Evolutionary conservation across 257 asterid genomes (phyloP).

Genomic region (Solanum ahanhuiri): DNA sequence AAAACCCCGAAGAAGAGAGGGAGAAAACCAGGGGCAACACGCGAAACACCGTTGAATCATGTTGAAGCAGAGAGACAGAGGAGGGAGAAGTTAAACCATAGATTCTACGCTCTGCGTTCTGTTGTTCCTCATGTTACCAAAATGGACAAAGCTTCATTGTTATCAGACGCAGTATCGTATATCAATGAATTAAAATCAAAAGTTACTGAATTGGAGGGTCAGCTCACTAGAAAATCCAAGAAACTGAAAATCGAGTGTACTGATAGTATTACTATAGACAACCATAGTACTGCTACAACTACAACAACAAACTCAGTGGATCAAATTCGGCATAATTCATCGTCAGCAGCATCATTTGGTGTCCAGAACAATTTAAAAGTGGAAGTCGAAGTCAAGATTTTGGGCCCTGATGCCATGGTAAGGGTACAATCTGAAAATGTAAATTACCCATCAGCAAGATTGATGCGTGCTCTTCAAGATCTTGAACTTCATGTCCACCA

Average conservation of each 20-base stretch:
- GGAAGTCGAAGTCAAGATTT: constrained; percentile 48
- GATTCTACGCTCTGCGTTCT: constrained; percentile 64
- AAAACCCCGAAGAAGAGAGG: constrained; percentile 43
- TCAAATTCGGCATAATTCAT: background rate
- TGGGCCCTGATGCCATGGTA: constrained; percentile 65
- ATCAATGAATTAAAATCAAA: constrained; percentile 51
- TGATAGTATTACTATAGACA: constrained; percentile 10
- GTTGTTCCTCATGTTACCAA: constrained; percentile 73
- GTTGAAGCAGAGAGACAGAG: constrained; percentile 89
- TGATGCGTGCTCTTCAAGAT: constrained; percentile 56
- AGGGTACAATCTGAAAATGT: constrained; percentile 54
- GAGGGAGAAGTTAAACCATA: constrained; percentile 81
- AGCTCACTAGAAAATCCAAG: background rate
- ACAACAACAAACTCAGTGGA: background rate
- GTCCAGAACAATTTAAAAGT: background rate
- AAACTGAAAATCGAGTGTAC: constrained; percentile 20
- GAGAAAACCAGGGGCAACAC: constrained; percentile 28
- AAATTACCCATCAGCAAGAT: constrained; percentile 41
- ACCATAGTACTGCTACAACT: constrained; percentile 12
- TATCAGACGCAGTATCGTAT: constrained; percentile 72
- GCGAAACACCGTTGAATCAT: constrained; percentile 41
- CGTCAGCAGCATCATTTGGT: constrained; percentile 20
- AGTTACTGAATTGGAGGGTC: constrained; percentile 38
- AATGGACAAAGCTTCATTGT: constrained; percentile 74
- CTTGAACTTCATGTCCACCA: constrained; percentile 58